Evolutionary conservation across 495 filamentous ascomycete genomes (phyloP).

Genomic region (Alectoria sarmentosa): DNA sequence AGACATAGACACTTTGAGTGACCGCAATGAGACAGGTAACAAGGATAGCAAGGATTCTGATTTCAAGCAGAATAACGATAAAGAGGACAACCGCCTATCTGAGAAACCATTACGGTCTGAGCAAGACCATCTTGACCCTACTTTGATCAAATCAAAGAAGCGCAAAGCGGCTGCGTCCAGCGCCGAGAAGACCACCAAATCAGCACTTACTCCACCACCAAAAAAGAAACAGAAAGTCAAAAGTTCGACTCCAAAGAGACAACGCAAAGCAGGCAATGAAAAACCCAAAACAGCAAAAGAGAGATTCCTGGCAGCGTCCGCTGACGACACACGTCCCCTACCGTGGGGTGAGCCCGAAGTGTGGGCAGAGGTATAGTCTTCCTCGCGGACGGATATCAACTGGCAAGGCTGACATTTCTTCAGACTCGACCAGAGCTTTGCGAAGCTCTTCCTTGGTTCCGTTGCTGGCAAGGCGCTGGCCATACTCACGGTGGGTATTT

Average conservation of each 20-base stretch:
- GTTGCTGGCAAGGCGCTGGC: slow-evolving; percentile 51
- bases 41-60: background rate
- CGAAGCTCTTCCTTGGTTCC: slow-evolving; percentile 62
- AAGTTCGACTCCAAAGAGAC: background rate
- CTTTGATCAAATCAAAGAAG: background rate
- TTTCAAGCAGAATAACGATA: background rate
- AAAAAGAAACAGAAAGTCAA: background rate
- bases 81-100: background rate
- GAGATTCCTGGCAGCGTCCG: background rate
- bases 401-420: background rate
- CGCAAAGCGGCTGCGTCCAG: background rate
- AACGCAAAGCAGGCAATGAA: background rate
- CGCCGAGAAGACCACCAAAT: background rate
- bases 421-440: slow-evolving; percentile 52
- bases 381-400: too few relatives aligned
- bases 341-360: slow-evolving; percentile 42
- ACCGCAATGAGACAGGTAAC: background rate
- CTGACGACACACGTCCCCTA: slow-evolving; percentile 15
- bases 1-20: background rate
- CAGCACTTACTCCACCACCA: background rate
- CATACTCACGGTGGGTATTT: slow-evolving; percentile 44
- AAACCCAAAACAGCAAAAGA: background rate
- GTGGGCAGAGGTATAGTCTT: slow-evolving; percentile 46
- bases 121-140: background rate
- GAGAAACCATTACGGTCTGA: background rate